phyloP scores from a whole-genome alignment of 805 yeast genomes.

The Suhomyces faveliae region DNA sequence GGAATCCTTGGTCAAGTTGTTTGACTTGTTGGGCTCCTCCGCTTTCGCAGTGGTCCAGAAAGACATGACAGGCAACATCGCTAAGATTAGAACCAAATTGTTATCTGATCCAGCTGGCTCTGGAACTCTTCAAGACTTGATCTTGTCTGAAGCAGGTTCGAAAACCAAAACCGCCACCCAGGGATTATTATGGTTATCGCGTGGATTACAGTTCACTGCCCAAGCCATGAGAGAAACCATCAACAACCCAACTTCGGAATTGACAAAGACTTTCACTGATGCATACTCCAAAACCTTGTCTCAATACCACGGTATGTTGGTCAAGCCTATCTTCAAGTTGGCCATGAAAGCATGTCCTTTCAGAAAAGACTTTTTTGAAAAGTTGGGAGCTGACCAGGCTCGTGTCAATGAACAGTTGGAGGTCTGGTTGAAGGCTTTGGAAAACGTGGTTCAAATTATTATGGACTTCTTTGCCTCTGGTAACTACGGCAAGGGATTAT shows the following conservation, averaged over 20 bases:
- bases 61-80: conserved; percentile 85
- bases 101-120: conserved; percentile 62
- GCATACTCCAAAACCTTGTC: conserved; percentile 81
- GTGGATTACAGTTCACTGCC: conserved; percentile 90
- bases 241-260: conserved; percentile 59
- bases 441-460: conserved; percentile 67
- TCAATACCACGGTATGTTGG: conserved; percentile 76
- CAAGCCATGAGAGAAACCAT: conserved; percentile 81
- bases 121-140: conserved; percentile 73
- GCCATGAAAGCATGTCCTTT: conserved; percentile 97
- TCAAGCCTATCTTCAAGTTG: conserved; percentile 83
- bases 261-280: conserved; percentile 74
- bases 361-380: conserved; percentile 78
- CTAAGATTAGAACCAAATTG: conserved; percentile 66
- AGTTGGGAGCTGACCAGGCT: conserved; percentile 74
- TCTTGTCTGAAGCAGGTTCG: conserved; percentile 66
- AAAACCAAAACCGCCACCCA: conserved; percentile 81
- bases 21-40: conserved; percentile 79
- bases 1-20: conserved; percentile 77
- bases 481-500: conserved; percentile 86
- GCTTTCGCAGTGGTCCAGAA: conserved; percentile 83
- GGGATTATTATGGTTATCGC: conserved; percentile 81
- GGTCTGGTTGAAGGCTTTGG: conserved; percentile 76
- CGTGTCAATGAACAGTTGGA: conserved; percentile 63
- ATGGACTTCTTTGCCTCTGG: conserved; percentile 75